Base-by-base conservation (phyloP, 2,329 filamentous ascomycete species). In the Thielaviopsis euricoi region DNA sequence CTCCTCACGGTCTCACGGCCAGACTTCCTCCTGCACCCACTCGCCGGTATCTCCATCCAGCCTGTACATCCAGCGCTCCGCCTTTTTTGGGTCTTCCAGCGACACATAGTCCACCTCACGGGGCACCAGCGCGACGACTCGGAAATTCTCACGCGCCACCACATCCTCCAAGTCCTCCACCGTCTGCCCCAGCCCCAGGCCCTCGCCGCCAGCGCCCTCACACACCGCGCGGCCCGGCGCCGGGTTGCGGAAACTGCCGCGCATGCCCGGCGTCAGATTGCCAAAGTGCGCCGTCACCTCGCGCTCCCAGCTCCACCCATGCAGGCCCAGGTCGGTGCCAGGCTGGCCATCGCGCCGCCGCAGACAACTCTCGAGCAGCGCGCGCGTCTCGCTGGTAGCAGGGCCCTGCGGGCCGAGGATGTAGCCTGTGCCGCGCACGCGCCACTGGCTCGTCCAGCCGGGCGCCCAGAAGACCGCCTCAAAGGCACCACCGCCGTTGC, bases 201-300 rank as follows among this genome's bases (percentile, higher is more conserved):
- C 71, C 12, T 69, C 67, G 13, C 72, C 63, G 6, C 59, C 67
- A 75, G 66, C 29, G 48, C 58, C 52, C 5, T 53, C 46, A 62
- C 76, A 68, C 64, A 85, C 67, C 53, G 82, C 76, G 61, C 75
- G 73, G 0, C 87, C 87, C 0, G 86, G 85, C 6, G 79, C 74
- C 66, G 93, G 78, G 67, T 86, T 82, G 70, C 81, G 83, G 68
- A 89, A 90, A 9, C 80, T 78, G 10, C 85, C 86, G 67, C 90
- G 78, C 82, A 95, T 89, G 0, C 75, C 73, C 6, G 91, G 91
- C 63, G 80, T 85, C 64, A 93, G 71, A 69, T 96, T 96, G 21
- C 89, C 91, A 78, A 96, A 97, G 68, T 93, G 87, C 53, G 81
- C 87, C 55, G 87, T 89, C 43, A 96, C 70, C 71, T 95, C 89